phyloP scores from a whole-genome alignment of 495 filamentous ascomycete genomes.

The Neurospora terricola region DNA sequence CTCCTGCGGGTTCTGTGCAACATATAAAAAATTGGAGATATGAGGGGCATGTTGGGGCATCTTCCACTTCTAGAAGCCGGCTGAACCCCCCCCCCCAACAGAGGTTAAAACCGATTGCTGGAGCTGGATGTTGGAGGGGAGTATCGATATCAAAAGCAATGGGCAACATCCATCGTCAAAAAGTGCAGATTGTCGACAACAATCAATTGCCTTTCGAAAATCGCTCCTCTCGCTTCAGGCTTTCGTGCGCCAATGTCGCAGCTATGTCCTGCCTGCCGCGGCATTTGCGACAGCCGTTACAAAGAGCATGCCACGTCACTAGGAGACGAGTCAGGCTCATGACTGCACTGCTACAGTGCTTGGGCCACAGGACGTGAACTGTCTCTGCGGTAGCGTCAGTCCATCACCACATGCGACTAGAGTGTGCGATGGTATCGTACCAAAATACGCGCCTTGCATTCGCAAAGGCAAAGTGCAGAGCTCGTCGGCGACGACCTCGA shows the following conservation, averaged over 20 bases:
- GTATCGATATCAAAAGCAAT: slow-evolving; percentile 8
- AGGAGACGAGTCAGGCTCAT: slow-evolving; percentile 18
- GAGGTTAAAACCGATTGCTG: not conserved
- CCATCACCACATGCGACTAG: slow-evolving; percentile 4
- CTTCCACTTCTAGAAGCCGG: slow-evolving; percentile 15
- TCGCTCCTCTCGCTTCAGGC: not conserved
- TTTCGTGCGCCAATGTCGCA: not conserved
- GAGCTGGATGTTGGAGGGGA: not conserved
- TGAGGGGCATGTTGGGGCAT: slow-evolving; percentile 17
- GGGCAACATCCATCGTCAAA: not conserved
- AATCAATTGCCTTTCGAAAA: not conserved
- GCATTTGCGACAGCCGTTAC: slow-evolving; percentile 2
- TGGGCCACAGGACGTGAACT: slow-evolving; percentile 18
- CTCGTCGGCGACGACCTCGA: not conserved
- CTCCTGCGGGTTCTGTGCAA: slow-evolving; percentile 30
- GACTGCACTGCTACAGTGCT: slow-evolving; percentile 5
- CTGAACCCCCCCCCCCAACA: not conserved
- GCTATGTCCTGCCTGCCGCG: not conserved
- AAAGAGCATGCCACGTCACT: slow-evolving; percentile 21
- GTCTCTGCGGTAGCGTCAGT: slow-evolving; percentile 11
- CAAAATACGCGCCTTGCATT: not conserved
- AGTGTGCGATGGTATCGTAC: not conserved
- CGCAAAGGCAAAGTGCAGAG: not conserved
- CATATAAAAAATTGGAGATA: slow-evolving; percentile 23
- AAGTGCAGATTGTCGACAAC: not conserved